Evolutionary conservation across 2,329 filamentous ascomycete genomes (phyloP), one percentile per base, ranked within the genome.

Genomic region (Amauroascus niger): DNA sequence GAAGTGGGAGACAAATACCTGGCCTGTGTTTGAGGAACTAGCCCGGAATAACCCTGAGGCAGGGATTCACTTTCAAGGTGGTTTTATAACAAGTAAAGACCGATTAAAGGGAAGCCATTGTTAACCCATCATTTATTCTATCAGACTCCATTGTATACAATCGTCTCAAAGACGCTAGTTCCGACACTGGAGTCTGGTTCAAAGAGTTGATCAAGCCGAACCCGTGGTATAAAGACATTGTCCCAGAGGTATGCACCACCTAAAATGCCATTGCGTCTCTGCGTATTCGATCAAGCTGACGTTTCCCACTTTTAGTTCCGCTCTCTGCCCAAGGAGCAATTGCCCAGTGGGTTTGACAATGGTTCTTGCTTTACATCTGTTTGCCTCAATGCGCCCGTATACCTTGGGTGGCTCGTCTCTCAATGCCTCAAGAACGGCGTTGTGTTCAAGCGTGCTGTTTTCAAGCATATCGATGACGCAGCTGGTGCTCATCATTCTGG

Each of bases 331-430:
- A 67, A 76, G 8, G 56, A 64, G 8, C 76, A 85, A 60, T 72
- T 95, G 1, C 79, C 81, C 0, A 62, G 72, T 0, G 86, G 79
- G 16, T 79, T 84, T 51, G 83, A 88, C 56, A 85, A 84, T 9
- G 89, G 82, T 22, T 86, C 81, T 49, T 75, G 78, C 53, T 95
- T 93, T 68, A 88, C 81, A 6, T 91, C 87, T 0, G 83, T 95
- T 39, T 96, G 90, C 71, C 91, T 96, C 67, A 96, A 97, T 71
- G 87, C 87, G 0, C 81, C 86, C 40, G 71, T 96, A 55, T 97
- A 96, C 70, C 80, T 96, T 1, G 82, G 87, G 3, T 96, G 87
- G 81, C 82, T 97, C 0, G 74, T 87, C 0, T 86, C 87, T 0
- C 84, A 93, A 71, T 94, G 88, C 67, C 76, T 86, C 26, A 82